phyloP scores from a whole-genome alignment of 192 early-diverging fungal genomes.

The Coemansia sp. region DNA sequence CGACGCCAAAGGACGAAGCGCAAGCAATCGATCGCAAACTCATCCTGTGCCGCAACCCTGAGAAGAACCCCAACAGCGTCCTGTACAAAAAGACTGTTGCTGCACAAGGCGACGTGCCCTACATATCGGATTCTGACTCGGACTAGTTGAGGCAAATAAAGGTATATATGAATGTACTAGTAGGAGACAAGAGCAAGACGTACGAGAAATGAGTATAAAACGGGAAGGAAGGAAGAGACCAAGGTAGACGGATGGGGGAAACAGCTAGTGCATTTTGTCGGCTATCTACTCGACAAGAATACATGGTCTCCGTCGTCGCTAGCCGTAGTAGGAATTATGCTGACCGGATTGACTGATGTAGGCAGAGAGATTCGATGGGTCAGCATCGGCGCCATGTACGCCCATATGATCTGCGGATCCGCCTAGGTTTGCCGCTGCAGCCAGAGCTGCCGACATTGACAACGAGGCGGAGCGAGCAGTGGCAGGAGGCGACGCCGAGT shows the following conservation, averaged over 20 bases:
- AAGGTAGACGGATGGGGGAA: not conserved
- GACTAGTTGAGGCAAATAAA: constrained; percentile 7
- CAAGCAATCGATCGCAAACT: constrained; percentile 62
- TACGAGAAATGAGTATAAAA: no score
- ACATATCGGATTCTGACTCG: constrained; percentile 46
- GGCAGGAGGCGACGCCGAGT: constrained; percentile 18
- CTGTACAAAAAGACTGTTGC: constrained; percentile 54
- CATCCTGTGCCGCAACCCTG: constrained; percentile 68
- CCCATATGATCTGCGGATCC: constrained; percentile 23
- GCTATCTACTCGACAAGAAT: not conserved
- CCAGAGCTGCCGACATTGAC: constrained; percentile 14
- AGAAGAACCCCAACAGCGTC: constrained; percentile 65
- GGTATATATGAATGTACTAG: constrained; percentile 2
- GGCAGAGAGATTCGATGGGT: constrained; percentile 33
- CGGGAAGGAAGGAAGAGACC: not conserved
- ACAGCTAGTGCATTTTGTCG: not conserved
- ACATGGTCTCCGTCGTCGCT: constrained; percentile 2
- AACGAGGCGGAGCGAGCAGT: constrained; percentile 4
- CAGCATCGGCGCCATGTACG: constrained; percentile 10
- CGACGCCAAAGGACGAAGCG: constrained; percentile 51
- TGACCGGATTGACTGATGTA: constrained; percentile 46
- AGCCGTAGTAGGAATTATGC: constrained; percentile 44
- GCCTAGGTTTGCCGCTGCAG: constrained; percentile 18
- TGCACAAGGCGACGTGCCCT: constrained; percentile 30
- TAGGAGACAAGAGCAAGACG: no score